A percentile compares a stretch with the other conserved stretches of the same genome.
phyloP scores from a whole-genome alignment of 345 rosid genomes.

The Ceriops decandra region DNA sequence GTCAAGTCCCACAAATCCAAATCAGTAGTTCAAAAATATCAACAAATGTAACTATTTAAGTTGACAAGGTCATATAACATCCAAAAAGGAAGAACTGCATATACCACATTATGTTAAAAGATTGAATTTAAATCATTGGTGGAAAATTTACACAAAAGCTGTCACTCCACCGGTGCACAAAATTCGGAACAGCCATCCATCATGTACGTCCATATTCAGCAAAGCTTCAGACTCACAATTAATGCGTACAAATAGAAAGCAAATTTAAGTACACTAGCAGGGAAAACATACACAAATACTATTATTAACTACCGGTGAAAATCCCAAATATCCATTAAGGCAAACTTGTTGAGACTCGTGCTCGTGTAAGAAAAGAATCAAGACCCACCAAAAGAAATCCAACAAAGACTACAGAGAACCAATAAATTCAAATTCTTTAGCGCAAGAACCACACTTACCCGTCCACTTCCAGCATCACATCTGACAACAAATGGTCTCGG shows the following conservation, averaged over 20 bases:
- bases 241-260: no score
- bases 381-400: not conserved
- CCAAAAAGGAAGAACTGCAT: not conserved
- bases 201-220: not conserved
- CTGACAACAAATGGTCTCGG: conserved; percentile 43
- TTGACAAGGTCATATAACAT: not conserved
- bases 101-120: not conserved
- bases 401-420: not conserved
- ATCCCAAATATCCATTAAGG: no score
- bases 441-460: conserved; percentile 35
- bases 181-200: not conserved
- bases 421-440: not conserved
- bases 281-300: no score
- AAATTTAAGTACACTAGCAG: no score
- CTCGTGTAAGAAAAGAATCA: not conserved
- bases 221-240: not conserved
- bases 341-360: no score
- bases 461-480: conserved; percentile 60
- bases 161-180: not conserved
- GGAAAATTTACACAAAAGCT: not conserved
- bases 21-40: conserved; percentile 1
- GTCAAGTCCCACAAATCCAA: conserved; percentile 5
- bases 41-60: not conserved
- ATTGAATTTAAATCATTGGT: not conserved
- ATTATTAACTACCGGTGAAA: no score